Conservation (phyloP, 768 basidiomycete genomes). For the Naganishia vaughanmartiniae region DNA sequence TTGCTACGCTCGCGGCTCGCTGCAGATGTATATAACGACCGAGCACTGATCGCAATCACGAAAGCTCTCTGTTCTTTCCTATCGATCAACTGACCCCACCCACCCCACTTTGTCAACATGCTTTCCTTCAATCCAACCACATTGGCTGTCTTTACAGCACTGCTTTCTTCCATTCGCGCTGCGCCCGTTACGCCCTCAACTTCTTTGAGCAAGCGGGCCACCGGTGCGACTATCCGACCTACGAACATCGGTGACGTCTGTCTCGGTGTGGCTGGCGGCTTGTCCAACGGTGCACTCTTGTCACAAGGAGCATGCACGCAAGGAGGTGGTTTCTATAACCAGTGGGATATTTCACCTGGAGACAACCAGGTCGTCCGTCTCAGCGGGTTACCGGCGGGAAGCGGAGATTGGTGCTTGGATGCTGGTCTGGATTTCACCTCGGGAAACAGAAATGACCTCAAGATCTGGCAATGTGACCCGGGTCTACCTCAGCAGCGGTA, state of each 20-base stretch:
- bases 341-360: constrained; percentile 14
- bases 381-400: constrained; percentile 15
- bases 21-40: not conserved
- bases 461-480: constrained; percentile 15
- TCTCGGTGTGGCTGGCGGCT: not conserved
- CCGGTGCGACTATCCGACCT: constrained; percentile 3
- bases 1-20: too few species aligned
- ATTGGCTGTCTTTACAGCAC: not conserved
- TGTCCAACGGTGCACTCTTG: constrained; percentile 9
- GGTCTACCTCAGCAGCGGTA: constrained; percentile 12
- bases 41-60: not conserved
- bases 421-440: constrained; percentile 10
- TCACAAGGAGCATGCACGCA: not conserved
- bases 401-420: constrained; percentile 20
- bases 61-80: not conserved
- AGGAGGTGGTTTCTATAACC: not conserved
- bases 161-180: not conserved
- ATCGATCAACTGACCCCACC: not conserved
- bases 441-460: not conserved
- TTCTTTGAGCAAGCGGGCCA: constrained; percentile 2
- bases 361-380: constrained; percentile 16
- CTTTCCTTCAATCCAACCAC: not conserved
- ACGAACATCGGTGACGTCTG: not conserved
- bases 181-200: not conserved
- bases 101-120: constrained; percentile 1